A percentile compares a stretch with the other conserved stretches of the same genome.
These are phyloP conservation scores for Nitzschia sp. DNA, from an alignment of 108 stramenopile genomes.

Conservation along the genomic window DNA sequence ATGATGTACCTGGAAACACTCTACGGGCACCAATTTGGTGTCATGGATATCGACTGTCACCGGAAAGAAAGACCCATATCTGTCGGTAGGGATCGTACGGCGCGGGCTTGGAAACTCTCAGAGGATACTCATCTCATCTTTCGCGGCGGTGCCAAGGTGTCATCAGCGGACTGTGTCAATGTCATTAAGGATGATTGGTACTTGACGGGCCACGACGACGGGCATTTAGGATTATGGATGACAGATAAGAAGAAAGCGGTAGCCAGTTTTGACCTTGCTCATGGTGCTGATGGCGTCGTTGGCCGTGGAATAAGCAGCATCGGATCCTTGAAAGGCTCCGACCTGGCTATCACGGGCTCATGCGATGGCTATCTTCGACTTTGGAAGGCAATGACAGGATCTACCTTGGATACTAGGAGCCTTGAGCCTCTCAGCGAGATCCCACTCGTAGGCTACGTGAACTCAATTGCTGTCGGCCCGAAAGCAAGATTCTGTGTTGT, in stretches of 20 bases:
- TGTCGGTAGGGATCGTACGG: slow-evolving; percentile 87
- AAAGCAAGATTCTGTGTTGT: slow-evolving; percentile 79
- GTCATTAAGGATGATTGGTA: slow-evolving; percentile 92
- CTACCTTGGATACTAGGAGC: slow-evolving; percentile 47
- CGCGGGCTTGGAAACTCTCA: slow-evolving; percentile 95
- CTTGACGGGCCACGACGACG: slow-evolving; percentile 94
- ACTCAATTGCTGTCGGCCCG: slow-evolving; percentile 78
- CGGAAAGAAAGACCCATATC: slow-evolving; percentile 87
- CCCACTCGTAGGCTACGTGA: slow-evolving; percentile 80
- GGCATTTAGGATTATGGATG: slow-evolving; percentile 89
- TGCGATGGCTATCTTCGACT: slow-evolving; percentile 86
- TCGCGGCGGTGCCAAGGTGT: slow-evolving; percentile 72
- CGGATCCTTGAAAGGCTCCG: slow-evolving; percentile 60
- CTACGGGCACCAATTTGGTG: slow-evolving; percentile 96
- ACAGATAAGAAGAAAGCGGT: slow-evolving; percentile 94
- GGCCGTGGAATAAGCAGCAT: slow-evolving; percentile 57
- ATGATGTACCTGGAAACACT: slow-evolving; percentile 98
- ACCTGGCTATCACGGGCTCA: slow-evolving; percentile 81
- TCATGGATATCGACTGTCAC: slow-evolving; percentile 83
- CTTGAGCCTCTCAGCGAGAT: slow-evolving; percentile 53
- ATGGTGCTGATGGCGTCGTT: slow-evolving; percentile 48
- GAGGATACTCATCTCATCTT: slow-evolving; percentile 98
- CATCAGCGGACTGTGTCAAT: slow-evolving; percentile 72
- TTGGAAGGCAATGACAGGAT: slow-evolving; percentile 78
- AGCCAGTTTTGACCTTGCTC: slow-evolving; percentile 47